A percentile compares a stretch with the other conserved stretches of the same genome.
Evolutionary conservation across 192 early-diverging fungal genomes (phyloP).

Genomic region (Coemansia sp.): DNA sequence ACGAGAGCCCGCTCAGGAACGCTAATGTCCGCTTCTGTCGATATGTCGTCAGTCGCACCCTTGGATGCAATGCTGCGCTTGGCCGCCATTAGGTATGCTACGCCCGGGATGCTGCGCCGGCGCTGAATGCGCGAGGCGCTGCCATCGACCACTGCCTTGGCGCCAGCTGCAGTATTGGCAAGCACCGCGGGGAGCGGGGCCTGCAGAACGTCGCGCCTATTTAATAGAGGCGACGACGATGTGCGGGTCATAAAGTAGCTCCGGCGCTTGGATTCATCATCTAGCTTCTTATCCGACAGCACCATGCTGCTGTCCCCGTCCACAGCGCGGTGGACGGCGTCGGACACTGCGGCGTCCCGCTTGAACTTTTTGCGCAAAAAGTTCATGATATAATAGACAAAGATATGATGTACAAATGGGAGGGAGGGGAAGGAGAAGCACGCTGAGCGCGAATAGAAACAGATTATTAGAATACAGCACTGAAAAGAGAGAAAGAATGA

Average conservation of each 20-base stretch:
- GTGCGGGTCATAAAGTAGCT: slow-evolving; percentile 43
- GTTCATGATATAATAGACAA: slow-evolving; percentile 22
- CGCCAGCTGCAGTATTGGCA: not conserved
- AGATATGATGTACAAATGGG: not conserved
- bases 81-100: slow-evolving; percentile 30
- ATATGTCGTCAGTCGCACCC: not conserved
- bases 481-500: no score
- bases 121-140: slow-evolving; percentile 1
- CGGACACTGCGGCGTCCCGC: slow-evolving; percentile 12
- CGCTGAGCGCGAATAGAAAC: not conserved
- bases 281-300: not conserved
- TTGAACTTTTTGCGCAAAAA: slow-evolving; percentile 34
- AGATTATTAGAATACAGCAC: no score
- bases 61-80: not conserved
- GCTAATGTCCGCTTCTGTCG: not conserved
- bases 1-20: slow-evolving; percentile 5
- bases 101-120: slow-evolving; percentile 40
- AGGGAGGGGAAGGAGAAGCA: not conserved
- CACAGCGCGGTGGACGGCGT: not conserved
- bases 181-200: not conserved
- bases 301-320: not conserved
- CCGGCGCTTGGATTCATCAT: slow-evolving; percentile 18
- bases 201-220: slow-evolving; percentile 13
- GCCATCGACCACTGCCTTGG: not conserved
- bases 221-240: slow-evolving; percentile 11